Evolutionary conservation across 495 filamentous ascomycete species (phyloP), one percentile per base, ranked within the genome.

Genomic region (Bacidia rubella): DNA sequence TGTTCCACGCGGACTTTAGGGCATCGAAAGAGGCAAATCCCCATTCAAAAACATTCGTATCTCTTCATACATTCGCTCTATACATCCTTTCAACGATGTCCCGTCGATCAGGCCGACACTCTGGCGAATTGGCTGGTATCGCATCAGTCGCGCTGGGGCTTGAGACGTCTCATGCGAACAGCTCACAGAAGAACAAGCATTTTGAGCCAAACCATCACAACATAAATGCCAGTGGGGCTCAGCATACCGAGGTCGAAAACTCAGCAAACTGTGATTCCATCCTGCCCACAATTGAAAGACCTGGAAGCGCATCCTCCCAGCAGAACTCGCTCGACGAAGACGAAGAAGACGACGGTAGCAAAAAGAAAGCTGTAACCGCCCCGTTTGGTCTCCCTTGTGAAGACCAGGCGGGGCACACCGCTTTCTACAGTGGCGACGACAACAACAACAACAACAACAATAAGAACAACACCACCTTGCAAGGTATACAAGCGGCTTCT

Each of bases 311-410:
- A 7, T 5, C 29, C 5, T 7, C 5, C 29, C 7, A 35, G 29
- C 29, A 35, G 29, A 15, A 5, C 15, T 5, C 29, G 7, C 29
- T 35, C 29, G 29, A 15, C 29, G 71, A 74, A 40, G 75, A 75
- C 29, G 64, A 67, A 1, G 55, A 62, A 25, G 52, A 72, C 45
- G 71, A 74, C 51, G 70, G 77, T 29, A 65, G 64, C 50, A 72
- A 74, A 49, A 67, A 73, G 49, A 67, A 71, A 51, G 69, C 70
- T 60, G 72, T 66, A 25, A 60, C 70, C 39, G 70, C 69, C 70
- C 74, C 71, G 73, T 77, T 74, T 69, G 74, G 68, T 66, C 65
- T 63, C 47, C 61, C 63, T 59, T 65, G 66, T 49, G 58, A 65
- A 27, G 59, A 66, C 38, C 74, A 74, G 70, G 60, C 68, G 68